Conservation (phyloP, 2,329 filamentous ascomycete species). For the Ceratocystiopsis sp. region DNA sequence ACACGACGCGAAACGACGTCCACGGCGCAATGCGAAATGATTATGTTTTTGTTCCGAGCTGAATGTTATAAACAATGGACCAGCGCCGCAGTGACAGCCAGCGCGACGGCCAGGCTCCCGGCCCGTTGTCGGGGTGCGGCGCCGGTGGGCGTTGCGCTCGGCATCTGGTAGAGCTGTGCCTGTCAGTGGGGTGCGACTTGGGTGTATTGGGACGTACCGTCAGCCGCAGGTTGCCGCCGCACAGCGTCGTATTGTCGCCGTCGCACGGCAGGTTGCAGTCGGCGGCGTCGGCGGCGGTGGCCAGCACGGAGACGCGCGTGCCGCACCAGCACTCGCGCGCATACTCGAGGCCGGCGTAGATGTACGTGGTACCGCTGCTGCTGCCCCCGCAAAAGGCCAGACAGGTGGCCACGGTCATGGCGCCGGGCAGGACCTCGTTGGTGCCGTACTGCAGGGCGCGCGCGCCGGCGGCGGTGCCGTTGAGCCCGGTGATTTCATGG, state of each 20-base stretch:
- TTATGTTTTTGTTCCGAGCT: too few relatives aligned
- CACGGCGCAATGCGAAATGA: too few relatives aligned
- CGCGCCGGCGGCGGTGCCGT: constrained; percentile 19
- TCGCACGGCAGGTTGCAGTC: constrained; percentile 35
- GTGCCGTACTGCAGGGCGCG: constrained; percentile 28
- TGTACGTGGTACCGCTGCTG: constrained; percentile 19
- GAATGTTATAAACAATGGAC: too few relatives aligned
- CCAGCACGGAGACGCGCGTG: constrained; percentile 27
- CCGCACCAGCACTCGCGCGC: constrained; percentile 44
- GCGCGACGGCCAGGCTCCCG: too few relatives aligned
- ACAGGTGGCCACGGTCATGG: constrained; percentile 35
- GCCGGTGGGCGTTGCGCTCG: too few relatives aligned
- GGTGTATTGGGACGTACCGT: constrained; percentile 17
- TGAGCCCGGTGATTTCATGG: constrained; percentile 35
- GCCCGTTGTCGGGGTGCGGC: too few relatives aligned
- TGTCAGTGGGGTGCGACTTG: too few relatives aligned
- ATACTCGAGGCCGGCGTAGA: constrained; percentile 37
- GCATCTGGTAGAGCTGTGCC: too few relatives aligned
- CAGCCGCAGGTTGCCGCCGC: constrained; percentile 34
- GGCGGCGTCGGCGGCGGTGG: constrained; percentile 26
- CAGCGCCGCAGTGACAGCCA: too few relatives aligned
- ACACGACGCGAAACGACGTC: neutral
- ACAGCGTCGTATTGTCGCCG: constrained; percentile 32
- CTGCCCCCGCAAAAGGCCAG: constrained; percentile 28
- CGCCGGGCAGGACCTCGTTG: constrained; percentile 22